A percentile compares a stretch with the other conserved stretches of the same genome.
Evolutionary conservation across 106 monocot species (phyloP).

Genomic region (Phalaenopsis aphrodite): DNA sequence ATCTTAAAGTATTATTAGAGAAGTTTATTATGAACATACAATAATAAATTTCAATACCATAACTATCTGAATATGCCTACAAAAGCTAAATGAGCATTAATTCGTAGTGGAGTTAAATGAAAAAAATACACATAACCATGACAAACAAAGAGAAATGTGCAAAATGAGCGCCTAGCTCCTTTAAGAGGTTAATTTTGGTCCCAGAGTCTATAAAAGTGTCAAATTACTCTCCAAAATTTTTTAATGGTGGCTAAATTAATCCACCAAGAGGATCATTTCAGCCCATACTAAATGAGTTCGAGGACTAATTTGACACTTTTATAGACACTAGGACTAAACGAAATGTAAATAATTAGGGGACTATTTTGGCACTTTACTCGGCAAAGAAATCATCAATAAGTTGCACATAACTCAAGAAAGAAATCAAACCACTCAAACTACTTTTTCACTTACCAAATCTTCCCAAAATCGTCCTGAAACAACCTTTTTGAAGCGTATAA

Average conservation of each 20-base stretch:
- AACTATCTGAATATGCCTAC: not conserved
- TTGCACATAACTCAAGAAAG: not conserved
- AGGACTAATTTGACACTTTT: too few relatives aligned
- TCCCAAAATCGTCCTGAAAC: constrained; percentile 98
- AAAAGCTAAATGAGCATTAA: not conserved
- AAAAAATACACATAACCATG: not conserved
- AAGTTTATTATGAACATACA: not conserved
- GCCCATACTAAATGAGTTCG: too few relatives aligned
- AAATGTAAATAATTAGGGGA: too few relatives aligned
- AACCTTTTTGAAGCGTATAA: constrained; percentile 82
- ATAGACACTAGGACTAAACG: too few relatives aligned
- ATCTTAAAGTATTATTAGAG: not conserved
- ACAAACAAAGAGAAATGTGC: not conserved
- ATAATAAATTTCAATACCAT: not conserved
- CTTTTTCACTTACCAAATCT: constrained; percentile 58
- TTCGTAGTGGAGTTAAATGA: not conserved
- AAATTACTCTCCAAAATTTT: too few relatives aligned
- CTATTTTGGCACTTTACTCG: too few relatives aligned
- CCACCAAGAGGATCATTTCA: too few relatives aligned
- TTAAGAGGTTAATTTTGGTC: too few relatives aligned
- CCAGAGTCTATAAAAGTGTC: too few relatives aligned
- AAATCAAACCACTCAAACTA: not conserved
- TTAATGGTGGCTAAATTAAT: too few relatives aligned
- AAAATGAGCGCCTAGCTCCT: too few relatives aligned
- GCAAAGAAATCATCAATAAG: not conserved